Percentiles rank a stretch among this genome's conserved stretches.
These are phyloP conservation scores for Magnusiomyces ingens DNA, from an alignment of 1,139 yeast genomes.

Conservation along the genomic window DNA sequence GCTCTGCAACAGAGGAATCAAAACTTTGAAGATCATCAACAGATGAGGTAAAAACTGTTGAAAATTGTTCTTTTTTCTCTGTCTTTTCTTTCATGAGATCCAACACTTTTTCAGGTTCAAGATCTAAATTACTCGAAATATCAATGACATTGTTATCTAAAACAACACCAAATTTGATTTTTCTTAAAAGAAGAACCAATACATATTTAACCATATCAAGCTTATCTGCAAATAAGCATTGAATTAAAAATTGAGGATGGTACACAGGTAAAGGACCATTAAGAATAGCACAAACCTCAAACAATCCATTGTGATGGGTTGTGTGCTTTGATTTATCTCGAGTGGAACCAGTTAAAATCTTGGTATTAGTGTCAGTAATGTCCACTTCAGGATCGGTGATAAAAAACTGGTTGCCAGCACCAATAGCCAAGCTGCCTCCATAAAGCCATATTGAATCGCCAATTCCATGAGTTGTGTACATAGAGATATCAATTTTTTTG, in stretches of 20 bases:
- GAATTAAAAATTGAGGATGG: conserved; percentile 86
- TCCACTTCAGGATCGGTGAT: conserved; percentile 69
- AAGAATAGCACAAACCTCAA: conserved; percentile 63
- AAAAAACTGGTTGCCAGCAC: conserved; percentile 84
- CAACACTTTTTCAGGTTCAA: conserved; percentile 14
- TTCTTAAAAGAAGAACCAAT: conserved; percentile 43
- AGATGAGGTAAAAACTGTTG: conserved; percentile 4
- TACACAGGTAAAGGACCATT: conserved; percentile 88
- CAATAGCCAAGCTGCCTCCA: conserved; percentile 72
- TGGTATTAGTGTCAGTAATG: conserved; percentile 22
- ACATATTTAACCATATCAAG: conserved; percentile 51
- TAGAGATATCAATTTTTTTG: conserved; percentile 62
- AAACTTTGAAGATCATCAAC: conserved; percentile 41
- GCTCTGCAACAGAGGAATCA: conserved; percentile 41
- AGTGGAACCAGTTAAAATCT: background rate
- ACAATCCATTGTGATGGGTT: conserved; percentile 33
- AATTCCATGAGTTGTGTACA: conserved; percentile 68
- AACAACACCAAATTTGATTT: conserved; percentile 47
- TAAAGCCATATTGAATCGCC: conserved; percentile 87
- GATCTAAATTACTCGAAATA: conserved; percentile 23
- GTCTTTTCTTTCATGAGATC: conserved; percentile 8
- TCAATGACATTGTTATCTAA: conserved; percentile 26
- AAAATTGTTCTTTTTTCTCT: conserved; percentile 11
- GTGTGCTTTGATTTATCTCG: conserved; percentile 38
- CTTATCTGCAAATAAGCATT: conserved; percentile 62